Evolutionary conservation across 164 flowering plant species (phyloP).

Genomic region (Vitis rupestris): DNA sequence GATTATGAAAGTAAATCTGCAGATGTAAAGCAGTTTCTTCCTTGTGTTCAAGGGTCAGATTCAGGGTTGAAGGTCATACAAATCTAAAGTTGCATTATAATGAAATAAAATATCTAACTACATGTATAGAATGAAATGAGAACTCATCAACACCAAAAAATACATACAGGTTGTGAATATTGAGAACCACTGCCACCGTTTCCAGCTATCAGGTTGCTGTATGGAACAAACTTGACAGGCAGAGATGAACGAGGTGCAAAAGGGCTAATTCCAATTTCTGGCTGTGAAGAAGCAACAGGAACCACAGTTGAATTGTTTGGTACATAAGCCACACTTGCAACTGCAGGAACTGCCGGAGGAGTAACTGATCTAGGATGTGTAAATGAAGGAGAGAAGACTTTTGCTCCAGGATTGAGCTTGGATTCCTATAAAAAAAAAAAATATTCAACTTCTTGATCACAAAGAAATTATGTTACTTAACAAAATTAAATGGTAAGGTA

Average conservation of each 20-base stretch:
- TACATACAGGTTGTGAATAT: slow-evolving; percentile 63
- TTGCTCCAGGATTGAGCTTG: slow-evolving; percentile 87
- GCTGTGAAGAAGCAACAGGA: slow-evolving; percentile 40
- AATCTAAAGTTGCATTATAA: too few relatives aligned
- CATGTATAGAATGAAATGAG: background rate
- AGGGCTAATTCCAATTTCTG: slow-evolving; percentile 46
- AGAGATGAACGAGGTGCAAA: slow-evolving; percentile 45
- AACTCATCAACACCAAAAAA: slow-evolving; percentile 3
- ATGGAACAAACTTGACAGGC: slow-evolving; percentile 51
- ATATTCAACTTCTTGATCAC: background rate
- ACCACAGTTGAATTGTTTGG: slow-evolving; percentile 38
- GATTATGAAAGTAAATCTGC: too few relatives aligned
- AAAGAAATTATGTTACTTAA: background rate
- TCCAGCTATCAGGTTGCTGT: slow-evolving; percentile 42
- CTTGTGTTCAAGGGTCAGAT: too few relatives aligned
- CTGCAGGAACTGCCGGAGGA: slow-evolving; percentile 32
- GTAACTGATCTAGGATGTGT: slow-evolving; percentile 35
- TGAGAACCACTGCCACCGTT: slow-evolving; percentile 48
- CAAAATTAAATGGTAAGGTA: background rate
- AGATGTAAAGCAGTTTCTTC: too few relatives aligned
- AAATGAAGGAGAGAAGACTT: slow-evolving; percentile 64
- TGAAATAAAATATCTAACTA: background rate
- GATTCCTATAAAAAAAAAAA: slow-evolving; percentile 45
- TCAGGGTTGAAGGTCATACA: too few relatives aligned
- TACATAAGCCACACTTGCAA: slow-evolving; percentile 39